Conservation (phyloP, 2,329 filamentous ascomycete species). For the Trichoderma polysporum region DNA sequence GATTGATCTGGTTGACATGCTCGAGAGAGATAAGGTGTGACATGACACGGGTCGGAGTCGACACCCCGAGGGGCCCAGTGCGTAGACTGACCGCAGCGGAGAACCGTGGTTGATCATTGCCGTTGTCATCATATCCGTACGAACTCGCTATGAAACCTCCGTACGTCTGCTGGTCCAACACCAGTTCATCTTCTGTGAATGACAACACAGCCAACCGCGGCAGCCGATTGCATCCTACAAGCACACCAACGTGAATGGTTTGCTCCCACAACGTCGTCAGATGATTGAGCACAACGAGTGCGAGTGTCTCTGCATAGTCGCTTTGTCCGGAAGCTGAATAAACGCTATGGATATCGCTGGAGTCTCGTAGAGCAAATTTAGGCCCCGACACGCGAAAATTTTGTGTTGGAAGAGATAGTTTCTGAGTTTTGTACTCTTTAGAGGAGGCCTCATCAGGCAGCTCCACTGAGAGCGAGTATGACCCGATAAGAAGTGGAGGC, state of each 20-base stretch:
- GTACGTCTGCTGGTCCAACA: neutral
- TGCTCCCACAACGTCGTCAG: neutral
- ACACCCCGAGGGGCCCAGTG: neutral
- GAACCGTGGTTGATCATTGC: neutral
- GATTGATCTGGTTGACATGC: neutral
- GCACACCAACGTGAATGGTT: too few species aligned
- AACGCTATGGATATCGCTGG: neutral
- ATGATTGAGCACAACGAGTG: neutral
- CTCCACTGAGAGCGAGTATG: too few species aligned
- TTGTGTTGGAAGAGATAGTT: neutral
- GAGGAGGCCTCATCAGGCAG: neutral
- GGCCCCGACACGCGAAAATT: neutral
- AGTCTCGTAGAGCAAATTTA: neutral
- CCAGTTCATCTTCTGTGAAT: neutral
- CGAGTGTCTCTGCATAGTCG: neutral
- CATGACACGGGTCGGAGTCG: neutral
- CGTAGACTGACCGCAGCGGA: neutral
- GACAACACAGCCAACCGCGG: neutral
- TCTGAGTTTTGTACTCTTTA: neutral
- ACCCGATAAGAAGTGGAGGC: too few species aligned
- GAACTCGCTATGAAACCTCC: neutral
- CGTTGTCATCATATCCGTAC: too few species aligned
- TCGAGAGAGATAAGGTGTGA: neutral
- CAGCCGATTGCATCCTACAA: neutral
- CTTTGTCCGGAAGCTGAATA: neutral